phyloP scores from a whole-genome alignment of 2,329 filamentous ascomycete species.

The Cladosporium sp. region DNA sequence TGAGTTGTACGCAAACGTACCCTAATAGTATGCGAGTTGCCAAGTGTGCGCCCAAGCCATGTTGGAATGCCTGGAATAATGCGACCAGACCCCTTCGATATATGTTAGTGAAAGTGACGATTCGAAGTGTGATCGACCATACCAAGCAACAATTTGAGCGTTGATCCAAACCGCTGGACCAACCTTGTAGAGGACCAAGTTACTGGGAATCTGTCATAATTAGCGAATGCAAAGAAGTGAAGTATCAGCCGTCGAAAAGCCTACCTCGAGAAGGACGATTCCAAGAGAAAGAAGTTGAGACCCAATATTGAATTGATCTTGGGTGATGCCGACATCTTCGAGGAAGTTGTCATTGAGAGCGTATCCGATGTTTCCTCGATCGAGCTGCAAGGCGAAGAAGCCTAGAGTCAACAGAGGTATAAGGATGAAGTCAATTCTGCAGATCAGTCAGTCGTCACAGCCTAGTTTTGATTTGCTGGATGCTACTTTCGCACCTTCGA shows the following conservation, averaged over 20 bases:
- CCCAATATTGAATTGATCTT: slow-evolving; percentile 31
- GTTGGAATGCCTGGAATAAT: slow-evolving; percentile 40
- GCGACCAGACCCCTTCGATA: slow-evolving; percentile 26
- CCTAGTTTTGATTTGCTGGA: not conserved
- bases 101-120: not conserved
- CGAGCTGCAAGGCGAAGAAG: slow-evolving; percentile 26
- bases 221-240: too few relatives aligned
- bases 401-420: slow-evolving; percentile 30
- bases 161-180: slow-evolving; percentile 37
- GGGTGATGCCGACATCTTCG: slow-evolving; percentile 27
- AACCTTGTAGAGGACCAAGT: slow-evolving; percentile 30
- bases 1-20: too few relatives aligned
- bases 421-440: slow-evolving; percentile 28
- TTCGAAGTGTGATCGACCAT: slow-evolving; percentile 29
- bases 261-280: slow-evolving; percentile 28
- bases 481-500: not conserved
- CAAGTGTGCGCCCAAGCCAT: too few relatives aligned
- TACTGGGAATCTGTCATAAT: slow-evolving; percentile 21
- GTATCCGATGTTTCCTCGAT: slow-evolving; percentile 25
- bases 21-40: too few relatives aligned
- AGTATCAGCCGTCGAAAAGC: not conserved
- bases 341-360: slow-evolving; percentile 29
- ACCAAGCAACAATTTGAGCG: slow-evolving; percentile 31
- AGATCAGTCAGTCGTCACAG: not conserved
- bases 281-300: slow-evolving; percentile 30